Percentiles rank a stretch among this genome's conserved stretches.
Conservation (phyloP, 768 basidiomycete genomes). For the Agaricus bisporus region DNA sequence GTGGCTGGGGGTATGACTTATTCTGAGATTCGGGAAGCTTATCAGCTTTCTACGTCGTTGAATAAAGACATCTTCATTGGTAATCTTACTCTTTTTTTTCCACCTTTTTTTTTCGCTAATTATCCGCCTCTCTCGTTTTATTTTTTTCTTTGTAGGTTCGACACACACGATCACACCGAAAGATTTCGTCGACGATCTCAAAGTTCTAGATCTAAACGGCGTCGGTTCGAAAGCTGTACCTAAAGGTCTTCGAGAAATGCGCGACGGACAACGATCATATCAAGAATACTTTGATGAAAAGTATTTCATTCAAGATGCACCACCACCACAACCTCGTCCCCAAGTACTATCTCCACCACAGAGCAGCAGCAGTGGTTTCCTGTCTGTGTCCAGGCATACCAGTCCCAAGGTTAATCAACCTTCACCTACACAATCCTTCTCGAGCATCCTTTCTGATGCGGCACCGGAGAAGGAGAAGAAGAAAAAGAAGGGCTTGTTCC, state of each 20-base stretch:
- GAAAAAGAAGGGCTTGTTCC: constrained; percentile 71
- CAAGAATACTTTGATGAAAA: constrained; percentile 80
- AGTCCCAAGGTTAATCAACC: constrained; percentile 33
- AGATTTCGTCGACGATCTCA: constrained; percentile 80
- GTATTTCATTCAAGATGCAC: constrained; percentile 63
- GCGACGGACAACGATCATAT: constrained; percentile 41
- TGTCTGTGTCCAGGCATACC: constrained; percentile 24
- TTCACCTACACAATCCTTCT: constrained; percentile 50
- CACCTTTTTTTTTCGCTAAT: not conserved
- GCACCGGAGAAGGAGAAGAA: constrained; percentile 61
- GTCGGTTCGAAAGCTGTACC: constrained; percentile 70
- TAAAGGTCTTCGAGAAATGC: constrained; percentile 55
- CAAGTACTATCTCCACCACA: constrained; percentile 14
- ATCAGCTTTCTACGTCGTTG: constrained; percentile 64
- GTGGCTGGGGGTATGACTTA: constrained; percentile 94
- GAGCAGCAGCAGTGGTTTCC: constrained; percentile 16
- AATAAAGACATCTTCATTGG: constrained; percentile 93
- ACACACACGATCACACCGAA: constrained; percentile 83
- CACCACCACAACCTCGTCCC: constrained; percentile 39
- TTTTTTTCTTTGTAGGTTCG: constrained; percentile 53
- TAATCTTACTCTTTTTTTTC: constrained; percentile 22
- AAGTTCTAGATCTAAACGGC: constrained; percentile 82
- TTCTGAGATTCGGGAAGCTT: constrained; percentile 88
- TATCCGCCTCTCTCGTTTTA: too few relatives aligned
- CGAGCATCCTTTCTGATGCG: constrained; percentile 34